Conservation (phyloP, 495 filamentous ascomycete genomes). For the Terfezia claveryi region DNA sequence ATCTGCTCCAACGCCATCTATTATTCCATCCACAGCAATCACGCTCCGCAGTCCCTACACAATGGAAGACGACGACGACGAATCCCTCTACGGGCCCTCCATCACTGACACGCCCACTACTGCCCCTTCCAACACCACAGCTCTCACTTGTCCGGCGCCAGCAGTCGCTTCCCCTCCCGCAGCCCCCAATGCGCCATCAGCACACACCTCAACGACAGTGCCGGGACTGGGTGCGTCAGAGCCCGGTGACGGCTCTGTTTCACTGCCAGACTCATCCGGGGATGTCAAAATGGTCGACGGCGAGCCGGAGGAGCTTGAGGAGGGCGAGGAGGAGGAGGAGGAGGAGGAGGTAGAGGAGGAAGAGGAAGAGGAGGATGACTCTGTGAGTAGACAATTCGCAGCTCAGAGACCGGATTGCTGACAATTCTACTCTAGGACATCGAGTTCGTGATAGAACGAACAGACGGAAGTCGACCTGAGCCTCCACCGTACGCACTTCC, state of each 20-base stretch:
- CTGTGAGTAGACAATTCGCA: constrained; percentile 7
- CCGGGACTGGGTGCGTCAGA: background rate
- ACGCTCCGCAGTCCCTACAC: background rate
- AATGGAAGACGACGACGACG: constrained; percentile 20
- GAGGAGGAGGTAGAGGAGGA: constrained; percentile 48
- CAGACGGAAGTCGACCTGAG: constrained; percentile 53
- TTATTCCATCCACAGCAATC: no score
- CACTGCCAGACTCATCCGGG: constrained; percentile 8
- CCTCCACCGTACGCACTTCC: constrained; percentile 34
- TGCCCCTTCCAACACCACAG: background rate
- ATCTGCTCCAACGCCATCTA: no score
- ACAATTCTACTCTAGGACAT: constrained; percentile 40
- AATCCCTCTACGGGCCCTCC: constrained; percentile 16
- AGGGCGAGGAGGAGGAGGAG: constrained; percentile 30
- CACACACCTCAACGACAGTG: background rate
- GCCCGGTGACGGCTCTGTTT: background rate
- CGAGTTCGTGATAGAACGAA: constrained; percentile 77
- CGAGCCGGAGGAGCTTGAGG: constrained; percentile 28
- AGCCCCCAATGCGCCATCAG: background rate
- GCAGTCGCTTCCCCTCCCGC: background rate
- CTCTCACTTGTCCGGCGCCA: background rate
- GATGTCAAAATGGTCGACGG: constrained; percentile 19
- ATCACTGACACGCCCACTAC: background rate
- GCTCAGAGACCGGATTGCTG: background rate
- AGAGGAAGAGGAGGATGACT: constrained; percentile 27